Evolutionary conservation across 352 stramenopile species (phyloP).

Genomic region (Phytophthora rubi): DNA sequence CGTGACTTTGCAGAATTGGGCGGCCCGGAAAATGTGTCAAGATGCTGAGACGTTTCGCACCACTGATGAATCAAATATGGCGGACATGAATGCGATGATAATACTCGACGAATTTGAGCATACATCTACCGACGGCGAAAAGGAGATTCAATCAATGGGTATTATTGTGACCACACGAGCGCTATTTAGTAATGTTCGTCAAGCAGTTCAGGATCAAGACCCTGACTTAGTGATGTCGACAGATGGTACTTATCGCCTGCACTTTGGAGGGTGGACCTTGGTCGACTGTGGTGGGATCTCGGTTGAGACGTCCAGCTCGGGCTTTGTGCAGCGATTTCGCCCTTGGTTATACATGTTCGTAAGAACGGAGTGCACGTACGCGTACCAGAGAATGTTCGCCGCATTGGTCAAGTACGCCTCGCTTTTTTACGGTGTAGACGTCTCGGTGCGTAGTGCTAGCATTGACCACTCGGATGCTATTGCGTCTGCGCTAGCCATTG

Average conservation of each 20-base stretch:
- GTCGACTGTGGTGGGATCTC: conserved; percentile 14
- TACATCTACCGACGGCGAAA: background rate
- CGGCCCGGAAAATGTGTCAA: conserved; percentile 10
- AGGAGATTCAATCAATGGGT: background rate
- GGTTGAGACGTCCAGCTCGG: background rate
- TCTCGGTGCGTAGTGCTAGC: conserved; percentile 2
- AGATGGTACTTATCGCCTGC: conserved; percentile 11
- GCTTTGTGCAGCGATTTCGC: conserved; percentile 15
- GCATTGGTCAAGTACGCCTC: conserved; percentile 13
- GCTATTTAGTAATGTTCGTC: conserved; percentile 4
- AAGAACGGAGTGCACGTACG: conserved; percentile 1
- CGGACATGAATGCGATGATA: conserved; percentile 8
- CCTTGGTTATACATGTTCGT: conserved; percentile 24
- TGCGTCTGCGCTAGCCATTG: conserved; percentile 6
- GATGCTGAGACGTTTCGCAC: background rate
- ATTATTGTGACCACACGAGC: conserved; percentile 8
- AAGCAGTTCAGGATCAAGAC: conserved; percentile 1
- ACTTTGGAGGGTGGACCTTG: conserved; percentile 12
- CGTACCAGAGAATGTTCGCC: conserved; percentile 12
- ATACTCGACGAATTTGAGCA: conserved; percentile 16
- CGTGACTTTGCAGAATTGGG: background rate
- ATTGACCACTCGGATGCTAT: conserved; percentile 22
- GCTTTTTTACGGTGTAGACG: conserved; percentile 8
- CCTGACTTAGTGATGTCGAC: conserved; percentile 6
- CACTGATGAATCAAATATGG: conserved; percentile 3